phyloP scores from a whole-genome alignment of 139 green algal genomes.

The Trebouxia sp. region DNA sequence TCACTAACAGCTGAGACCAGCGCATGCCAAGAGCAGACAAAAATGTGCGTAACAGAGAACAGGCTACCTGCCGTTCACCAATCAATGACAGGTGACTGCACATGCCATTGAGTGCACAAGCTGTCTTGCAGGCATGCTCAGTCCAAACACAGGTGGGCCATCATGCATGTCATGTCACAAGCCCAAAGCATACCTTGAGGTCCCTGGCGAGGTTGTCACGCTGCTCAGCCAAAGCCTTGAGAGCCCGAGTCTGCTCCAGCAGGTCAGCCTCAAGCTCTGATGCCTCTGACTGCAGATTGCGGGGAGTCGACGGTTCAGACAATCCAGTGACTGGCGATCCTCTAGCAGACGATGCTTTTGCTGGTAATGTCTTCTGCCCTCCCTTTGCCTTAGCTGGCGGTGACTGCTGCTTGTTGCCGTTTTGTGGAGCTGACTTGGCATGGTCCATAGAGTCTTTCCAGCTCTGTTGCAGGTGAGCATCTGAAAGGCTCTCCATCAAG shows the following conservation, averaged over 20 bases:
- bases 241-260: background rate
- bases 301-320: background rate
- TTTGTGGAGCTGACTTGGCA: too few species aligned
- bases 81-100: too few species aligned
- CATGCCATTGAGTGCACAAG: too few species aligned
- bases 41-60: too few species aligned
- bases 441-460: background rate
- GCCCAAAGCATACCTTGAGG: background rate
- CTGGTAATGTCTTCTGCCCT: background rate
- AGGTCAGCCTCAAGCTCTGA: background rate
- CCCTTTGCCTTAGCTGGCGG: background rate
- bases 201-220: background rate
- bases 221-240: background rate
- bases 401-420: background rate
- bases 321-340: background rate
- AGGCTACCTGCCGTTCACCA: too few species aligned
- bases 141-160: too few species aligned
- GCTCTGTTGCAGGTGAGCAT: background rate
- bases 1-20: too few species aligned
- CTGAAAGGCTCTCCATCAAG: background rate
- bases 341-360: background rate
- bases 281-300: background rate
- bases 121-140: too few species aligned
- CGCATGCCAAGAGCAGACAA: too few species aligned
- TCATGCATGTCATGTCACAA: too few species aligned